These are phyloP conservation scores for Oehlia diaphana DNA, from an alignment of 192 early-diverging fungal species.

Conservation along the genomic window DNA sequence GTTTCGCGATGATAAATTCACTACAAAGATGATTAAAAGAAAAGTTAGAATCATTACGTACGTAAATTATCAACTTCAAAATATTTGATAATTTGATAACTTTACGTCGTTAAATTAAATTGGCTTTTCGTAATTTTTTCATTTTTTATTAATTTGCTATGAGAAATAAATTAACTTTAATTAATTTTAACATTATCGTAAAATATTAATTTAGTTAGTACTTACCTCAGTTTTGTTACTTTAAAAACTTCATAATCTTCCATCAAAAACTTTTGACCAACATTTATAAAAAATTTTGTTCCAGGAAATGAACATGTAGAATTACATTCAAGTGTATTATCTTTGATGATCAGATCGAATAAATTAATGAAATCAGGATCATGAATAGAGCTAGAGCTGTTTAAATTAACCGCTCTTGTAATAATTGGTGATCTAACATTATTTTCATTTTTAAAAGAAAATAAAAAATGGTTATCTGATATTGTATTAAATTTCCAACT, in stretches of 20 bases:
- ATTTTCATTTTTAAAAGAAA: background rate
- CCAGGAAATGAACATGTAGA: background rate
- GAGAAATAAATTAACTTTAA: too few species aligned
- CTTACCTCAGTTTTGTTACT: background rate
- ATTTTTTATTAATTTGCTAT: too few species aligned
- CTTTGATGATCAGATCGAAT: background rate
- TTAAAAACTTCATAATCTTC: background rate
- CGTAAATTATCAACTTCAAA: too few species aligned
- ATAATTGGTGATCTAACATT: background rate
- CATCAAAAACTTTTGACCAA: background rate
- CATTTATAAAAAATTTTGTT: background rate
- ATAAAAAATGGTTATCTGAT: background rate
- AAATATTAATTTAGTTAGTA: too few species aligned
- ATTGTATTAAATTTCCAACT: background rate
- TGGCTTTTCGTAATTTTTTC: too few species aligned
- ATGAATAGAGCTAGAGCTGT: background rate
- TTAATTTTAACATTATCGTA: too few species aligned
- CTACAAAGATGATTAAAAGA: too few species aligned
- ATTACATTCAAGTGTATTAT: background rate
- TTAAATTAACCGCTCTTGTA: background rate
- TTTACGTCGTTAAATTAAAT: too few species aligned
- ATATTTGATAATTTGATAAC: too few species aligned
- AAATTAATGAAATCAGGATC: background rate
- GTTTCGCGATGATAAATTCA: too few species aligned
- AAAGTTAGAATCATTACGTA: too few species aligned